Base-by-base conservation (phyloP, 2,329 filamentous ascomycete genomes). In the Colletotrichum spinosum region DNA sequence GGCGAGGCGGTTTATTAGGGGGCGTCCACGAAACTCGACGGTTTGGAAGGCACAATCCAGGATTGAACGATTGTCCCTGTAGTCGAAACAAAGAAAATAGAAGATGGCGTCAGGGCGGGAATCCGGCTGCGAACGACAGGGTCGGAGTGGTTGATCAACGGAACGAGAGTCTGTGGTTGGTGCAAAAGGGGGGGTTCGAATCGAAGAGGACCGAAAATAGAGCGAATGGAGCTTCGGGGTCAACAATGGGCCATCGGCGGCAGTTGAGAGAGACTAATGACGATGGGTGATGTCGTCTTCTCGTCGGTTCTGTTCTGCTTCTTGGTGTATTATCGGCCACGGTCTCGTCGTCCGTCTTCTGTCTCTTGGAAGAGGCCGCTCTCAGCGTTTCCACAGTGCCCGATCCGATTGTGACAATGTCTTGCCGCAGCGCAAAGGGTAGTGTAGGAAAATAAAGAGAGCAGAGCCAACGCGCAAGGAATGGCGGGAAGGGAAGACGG, bases 301-400 rank as follows among this genome's bases (percentile, higher is more conserved):
- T 25, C 25, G 25, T 25, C 25, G 25, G 25, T 25, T 25, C 48
- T 52, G 52, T n/a, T 46, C 41, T 15, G n/a, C n/a, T 44, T 50
- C 37, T 57, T 25, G 45, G 51, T 60, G 25, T 44, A 52, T 52
- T 46, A 44, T 52, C 61, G 44, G 35, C 37, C 37, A 7, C 25
- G 13, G 46, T 34, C 2, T 49, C 49, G 50, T 35, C 49, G 25
- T 25, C 25, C 25, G 25, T 25, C 25, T 25, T 25, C 37, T 53
- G 49, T 64, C 56, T 50, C 52, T 62, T 51, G 11, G 37, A 39
- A 15, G 52, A 48, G 63, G 52, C 52, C 25, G 53, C 52, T 62
- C 42, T 57, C 63, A 66, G 63, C 41, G 58, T 38, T 66, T 57
- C 63, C 63, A 66, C 63, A 66, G 63, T 66, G 63, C 63, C 25